Evolutionary conservation across 331 rosid species (phyloP).

Genomic region (Prunus yedoensis): DNA sequence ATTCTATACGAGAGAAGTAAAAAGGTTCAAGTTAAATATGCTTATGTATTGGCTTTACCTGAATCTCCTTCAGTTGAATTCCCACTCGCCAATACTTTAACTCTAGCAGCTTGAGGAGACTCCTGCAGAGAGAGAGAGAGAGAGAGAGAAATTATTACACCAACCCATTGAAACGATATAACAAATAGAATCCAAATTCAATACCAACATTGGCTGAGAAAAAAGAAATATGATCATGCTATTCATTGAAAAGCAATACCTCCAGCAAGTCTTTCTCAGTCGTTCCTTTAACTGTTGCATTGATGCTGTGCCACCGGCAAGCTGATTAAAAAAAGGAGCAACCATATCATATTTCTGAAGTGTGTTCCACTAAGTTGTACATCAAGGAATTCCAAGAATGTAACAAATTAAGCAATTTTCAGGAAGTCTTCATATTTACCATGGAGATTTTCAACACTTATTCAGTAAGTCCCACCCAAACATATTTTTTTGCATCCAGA

Average conservation of each 20-base stretch:
- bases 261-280: slow-evolving; percentile 97
- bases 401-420: neutral
- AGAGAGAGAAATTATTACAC: neutral
- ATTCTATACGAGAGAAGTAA: neutral
- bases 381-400: neutral
- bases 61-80: slow-evolving; percentile 98
- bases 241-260: slow-evolving; percentile 41
- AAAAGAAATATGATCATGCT: neutral
- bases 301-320: slow-evolving; percentile 97
- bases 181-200: neutral
- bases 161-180: neutral
- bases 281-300: slow-evolving; percentile 99
- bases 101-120: slow-evolving; percentile 99
- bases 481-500: slow-evolving; percentile 5
- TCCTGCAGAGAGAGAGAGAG: slow-evolving; percentile 61
- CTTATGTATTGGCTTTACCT: slow-evolving; percentile 43
- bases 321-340: slow-evolving; percentile 50
- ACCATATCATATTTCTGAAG: slow-evolving; percentile 4
- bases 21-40: neutral
- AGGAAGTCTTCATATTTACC: neutral
- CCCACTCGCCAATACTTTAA: slow-evolving; percentile 96
- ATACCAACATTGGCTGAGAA: neutral
- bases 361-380: neutral
- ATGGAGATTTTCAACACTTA: slow-evolving; percentile 10
- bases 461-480: neutral